phyloP scores from a whole-genome alignment of 2,329 filamentous ascomycete species.

The Whalleya microplaca region DNA sequence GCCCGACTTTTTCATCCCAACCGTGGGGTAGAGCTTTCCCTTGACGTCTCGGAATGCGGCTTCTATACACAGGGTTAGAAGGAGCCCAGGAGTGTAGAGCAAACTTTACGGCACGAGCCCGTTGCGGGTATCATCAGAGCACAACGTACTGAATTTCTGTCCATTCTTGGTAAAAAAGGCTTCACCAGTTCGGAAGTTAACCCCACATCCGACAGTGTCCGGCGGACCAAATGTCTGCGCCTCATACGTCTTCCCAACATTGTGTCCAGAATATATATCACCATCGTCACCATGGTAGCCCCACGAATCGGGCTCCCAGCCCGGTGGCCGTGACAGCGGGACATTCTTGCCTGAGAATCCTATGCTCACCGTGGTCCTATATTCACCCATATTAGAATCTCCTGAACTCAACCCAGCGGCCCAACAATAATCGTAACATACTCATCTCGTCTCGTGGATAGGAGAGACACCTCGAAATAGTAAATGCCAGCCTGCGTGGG shows the following conservation, averaged over 20 bases:
- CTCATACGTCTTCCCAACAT: constrained; percentile 60
- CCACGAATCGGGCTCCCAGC: constrained; percentile 71
- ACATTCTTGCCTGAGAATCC: constrained; percentile 63
- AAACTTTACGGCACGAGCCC: not conserved
- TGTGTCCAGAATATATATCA: constrained; percentile 60
- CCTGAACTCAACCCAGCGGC: not conserved
- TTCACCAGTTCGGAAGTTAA: constrained; percentile 66
- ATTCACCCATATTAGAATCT: constrained; percentile 21
- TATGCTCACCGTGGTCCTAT: constrained; percentile 63
- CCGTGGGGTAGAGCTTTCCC: constrained; percentile 66
- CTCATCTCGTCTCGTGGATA: constrained; percentile 58
- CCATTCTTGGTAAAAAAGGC: constrained; percentile 75
- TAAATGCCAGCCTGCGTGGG: constrained; percentile 90
- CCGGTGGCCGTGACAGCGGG: constrained; percentile 59
- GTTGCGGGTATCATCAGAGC: not conserved
- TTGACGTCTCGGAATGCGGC: constrained; percentile 71
- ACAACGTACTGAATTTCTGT: constrained; percentile 54
- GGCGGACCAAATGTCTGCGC: constrained; percentile 54
- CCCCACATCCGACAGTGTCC: constrained; percentile 66
- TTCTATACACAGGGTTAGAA: constrained; percentile 49
- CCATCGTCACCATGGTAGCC: constrained; percentile 73
- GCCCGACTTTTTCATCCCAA: constrained; percentile 67
- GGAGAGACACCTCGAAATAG: constrained; percentile 77
- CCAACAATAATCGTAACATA: constrained; percentile 42
- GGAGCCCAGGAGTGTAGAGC: too few species aligned